Evolutionary conservation across 495 filamentous ascomycete genomes (phyloP).

Genomic region (Xanthoparmelia taractica): DNA sequence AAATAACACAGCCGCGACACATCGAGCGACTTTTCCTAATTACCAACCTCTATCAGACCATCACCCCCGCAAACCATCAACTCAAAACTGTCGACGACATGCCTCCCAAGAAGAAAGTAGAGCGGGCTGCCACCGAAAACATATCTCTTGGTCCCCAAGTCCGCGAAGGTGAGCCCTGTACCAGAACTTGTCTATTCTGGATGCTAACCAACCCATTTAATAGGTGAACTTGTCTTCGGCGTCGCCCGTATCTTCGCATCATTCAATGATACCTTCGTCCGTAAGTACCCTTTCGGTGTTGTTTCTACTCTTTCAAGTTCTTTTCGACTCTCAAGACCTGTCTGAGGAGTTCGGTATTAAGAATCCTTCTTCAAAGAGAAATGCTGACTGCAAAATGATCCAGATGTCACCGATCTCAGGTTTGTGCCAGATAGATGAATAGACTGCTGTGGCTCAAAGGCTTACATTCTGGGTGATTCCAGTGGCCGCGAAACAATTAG

Average conservation of each 20-base stretch:
- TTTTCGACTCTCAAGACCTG: background rate
- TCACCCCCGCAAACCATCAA: slow-evolving; percentile 29
- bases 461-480: slow-evolving; percentile 62
- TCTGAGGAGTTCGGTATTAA: background rate
- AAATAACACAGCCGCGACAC: slow-evolving; percentile 4
- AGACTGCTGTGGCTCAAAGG: slow-evolving; percentile 29
- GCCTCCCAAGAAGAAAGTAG: slow-evolving; percentile 76
- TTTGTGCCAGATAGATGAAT: slow-evolving; percentile 44
- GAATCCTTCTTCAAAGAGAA: background rate
- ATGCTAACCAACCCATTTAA: slow-evolving; percentile 5
- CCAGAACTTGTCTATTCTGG: background rate
- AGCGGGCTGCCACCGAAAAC: slow-evolving; percentile 79
- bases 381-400: background rate
- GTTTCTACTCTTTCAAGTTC: background rate
- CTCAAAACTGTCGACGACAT: slow-evolving; percentile 42
- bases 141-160: slow-evolving; percentile 95
- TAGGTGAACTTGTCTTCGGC: slow-evolving; percentile 96
- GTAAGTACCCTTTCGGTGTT: background rate
- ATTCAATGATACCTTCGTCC: slow-evolving; percentile 98
- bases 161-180: slow-evolving; percentile 60
- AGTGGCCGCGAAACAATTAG: slow-evolving; percentile 99
- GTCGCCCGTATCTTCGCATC: slow-evolving; percentile 98
- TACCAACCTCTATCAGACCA: slow-evolving; percentile 36
- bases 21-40: slow-evolving; percentile 31
- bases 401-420: slow-evolving; percentile 92